Percentiles rank a stretch among this genome's conserved stretches.
Evolutionary conservation across 169 alveolate genomes (phyloP).

Genomic region (Cryptosporidium canis): DNA sequence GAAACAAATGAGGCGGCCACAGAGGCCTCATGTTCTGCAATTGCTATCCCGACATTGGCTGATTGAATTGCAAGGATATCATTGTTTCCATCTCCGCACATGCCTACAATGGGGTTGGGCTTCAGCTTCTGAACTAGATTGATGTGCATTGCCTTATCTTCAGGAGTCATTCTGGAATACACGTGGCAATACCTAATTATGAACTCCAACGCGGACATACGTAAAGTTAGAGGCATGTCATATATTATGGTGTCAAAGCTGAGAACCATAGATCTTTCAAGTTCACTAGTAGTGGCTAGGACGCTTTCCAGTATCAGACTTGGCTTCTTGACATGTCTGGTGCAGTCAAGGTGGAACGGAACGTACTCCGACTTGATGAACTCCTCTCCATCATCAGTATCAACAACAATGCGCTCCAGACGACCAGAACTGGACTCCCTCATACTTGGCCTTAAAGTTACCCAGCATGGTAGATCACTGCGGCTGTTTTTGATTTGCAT

Average conservation of each 20-base stretch:
- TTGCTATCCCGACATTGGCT: constrained; percentile 77
- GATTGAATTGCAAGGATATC: constrained; percentile 78
- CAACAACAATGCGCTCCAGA: neutral
- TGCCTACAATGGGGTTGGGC: constrained; percentile 76
- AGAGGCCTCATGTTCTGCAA: constrained; percentile 57
- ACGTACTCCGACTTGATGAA: constrained; percentile 1
- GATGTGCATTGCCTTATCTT: constrained; percentile 56
- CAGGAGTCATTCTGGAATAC: constrained; percentile 71
- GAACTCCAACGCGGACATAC: constrained; percentile 50
- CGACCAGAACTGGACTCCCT: neutral
- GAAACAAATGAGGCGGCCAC: constrained; percentile 45
- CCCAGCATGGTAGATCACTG: constrained; percentile 18
- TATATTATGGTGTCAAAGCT: neutral
- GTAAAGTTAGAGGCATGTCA: constrained; percentile 1
- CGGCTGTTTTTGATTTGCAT: neutral
- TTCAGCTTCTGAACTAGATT: constrained; percentile 24
- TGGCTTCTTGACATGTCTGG: neutral
- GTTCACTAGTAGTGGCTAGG: neutral
- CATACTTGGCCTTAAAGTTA: neutral
- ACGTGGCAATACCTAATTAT: constrained; percentile 61
- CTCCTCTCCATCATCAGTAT: constrained; percentile 48
- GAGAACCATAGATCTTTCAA: constrained; percentile 31
- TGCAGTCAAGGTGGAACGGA: constrained; percentile 36
- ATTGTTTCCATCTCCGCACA: constrained; percentile 82
- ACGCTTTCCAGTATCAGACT: neutral